Evolutionary conservation across 805 yeast genomes (phyloP).

Genomic region (Saccharomycopsis sp.): DNA sequence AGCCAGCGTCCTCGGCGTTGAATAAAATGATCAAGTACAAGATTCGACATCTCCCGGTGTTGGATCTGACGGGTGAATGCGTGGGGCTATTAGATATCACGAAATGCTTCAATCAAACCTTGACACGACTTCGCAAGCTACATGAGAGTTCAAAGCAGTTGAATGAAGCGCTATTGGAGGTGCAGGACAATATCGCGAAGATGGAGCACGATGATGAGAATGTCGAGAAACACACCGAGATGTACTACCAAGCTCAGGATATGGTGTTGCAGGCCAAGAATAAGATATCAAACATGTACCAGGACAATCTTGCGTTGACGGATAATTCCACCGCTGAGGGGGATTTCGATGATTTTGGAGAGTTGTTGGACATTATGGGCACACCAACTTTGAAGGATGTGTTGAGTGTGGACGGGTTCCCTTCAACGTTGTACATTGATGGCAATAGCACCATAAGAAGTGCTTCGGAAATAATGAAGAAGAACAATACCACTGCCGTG

Average conservation of each 20-base stretch:
- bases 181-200: slow-evolving; percentile 26
- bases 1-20: slow-evolving; percentile 36
- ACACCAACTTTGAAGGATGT: slow-evolving; percentile 32
- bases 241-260: slow-evolving; percentile 21
- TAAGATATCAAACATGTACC: slow-evolving; percentile 16
- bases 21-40: slow-evolving; percentile 34
- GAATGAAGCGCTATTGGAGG: slow-evolving; percentile 26
- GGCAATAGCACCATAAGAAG: slow-evolving; percentile 30
- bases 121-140: slow-evolving; percentile 35
- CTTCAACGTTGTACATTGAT: slow-evolving; percentile 30
- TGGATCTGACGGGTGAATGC: slow-evolving; percentile 29
- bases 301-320: slow-evolving; percentile 16
- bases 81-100: slow-evolving; percentile 39
- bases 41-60: slow-evolving; percentile 36
- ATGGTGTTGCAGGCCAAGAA: slow-evolving; percentile 19
- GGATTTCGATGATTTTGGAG: slow-evolving; percentile 29
- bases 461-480: slow-evolving; percentile 34
- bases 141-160: slow-evolving; percentile 31
- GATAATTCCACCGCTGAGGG: slow-evolving; percentile 10
- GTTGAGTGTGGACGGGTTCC: slow-evolving; percentile 24
- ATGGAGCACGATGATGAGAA: slow-evolving; percentile 19
- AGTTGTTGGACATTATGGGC: slow-evolving; percentile 32
- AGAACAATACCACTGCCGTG: slow-evolving; percentile 34
- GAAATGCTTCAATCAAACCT: slow-evolving; percentile 39
- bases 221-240: slow-evolving; percentile 18